Evolutionary conservation across 805 yeast genomes (phyloP).

Genomic region (Brettanomyces sp.): DNA sequence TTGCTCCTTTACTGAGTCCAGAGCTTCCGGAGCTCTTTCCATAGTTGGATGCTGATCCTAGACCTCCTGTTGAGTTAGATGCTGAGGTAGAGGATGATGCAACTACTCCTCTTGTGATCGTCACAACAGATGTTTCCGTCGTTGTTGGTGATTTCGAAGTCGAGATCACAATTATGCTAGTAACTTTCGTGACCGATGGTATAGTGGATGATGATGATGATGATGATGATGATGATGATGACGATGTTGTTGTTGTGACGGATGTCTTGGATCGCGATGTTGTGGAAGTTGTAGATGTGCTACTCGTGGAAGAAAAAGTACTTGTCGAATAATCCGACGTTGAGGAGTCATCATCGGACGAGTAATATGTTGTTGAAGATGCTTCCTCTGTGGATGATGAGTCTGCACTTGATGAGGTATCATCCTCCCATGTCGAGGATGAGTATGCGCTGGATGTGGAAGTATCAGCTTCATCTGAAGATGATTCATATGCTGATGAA

Average conservation of each 20-base stretch:
- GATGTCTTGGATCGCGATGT: constrained; percentile 12
- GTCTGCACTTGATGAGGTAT: constrained; percentile 8
- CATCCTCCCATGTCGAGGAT: constrained; percentile 5
- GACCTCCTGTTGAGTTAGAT: not conserved
- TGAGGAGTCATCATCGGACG: constrained; percentile 2
- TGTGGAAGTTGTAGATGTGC: constrained; percentile 10
- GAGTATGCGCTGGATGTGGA: constrained; percentile 8
- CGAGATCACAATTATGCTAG: not conserved
- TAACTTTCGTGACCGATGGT: constrained; percentile 6
- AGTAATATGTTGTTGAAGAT: constrained; percentile 6
- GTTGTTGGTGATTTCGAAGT: constrained; percentile 10
- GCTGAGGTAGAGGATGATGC: constrained; percentile 7
- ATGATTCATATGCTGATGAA: constrained; percentile 4
- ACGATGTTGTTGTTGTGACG: constrained; percentile 9
- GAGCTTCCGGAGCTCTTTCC: no score
- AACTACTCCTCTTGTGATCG: constrained; percentile 17
- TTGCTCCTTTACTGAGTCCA: constrained; percentile 22
- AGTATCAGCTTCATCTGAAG: not conserved
- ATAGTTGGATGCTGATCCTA: not conserved
- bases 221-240: constrained; percentile 10
- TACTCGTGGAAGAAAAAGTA: constrained; percentile 7
- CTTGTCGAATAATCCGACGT: not conserved
- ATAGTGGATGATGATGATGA: constrained; percentile 9
- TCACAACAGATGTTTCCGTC: constrained; percentile 15
- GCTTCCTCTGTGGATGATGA: constrained; percentile 6